A percentile compares a stretch with the other conserved stretches of the same genome.
Evolutionary conservation across 495 filamentous ascomycete genomes (phyloP).

Genomic region (Stereocaulon alpinum): DNA sequence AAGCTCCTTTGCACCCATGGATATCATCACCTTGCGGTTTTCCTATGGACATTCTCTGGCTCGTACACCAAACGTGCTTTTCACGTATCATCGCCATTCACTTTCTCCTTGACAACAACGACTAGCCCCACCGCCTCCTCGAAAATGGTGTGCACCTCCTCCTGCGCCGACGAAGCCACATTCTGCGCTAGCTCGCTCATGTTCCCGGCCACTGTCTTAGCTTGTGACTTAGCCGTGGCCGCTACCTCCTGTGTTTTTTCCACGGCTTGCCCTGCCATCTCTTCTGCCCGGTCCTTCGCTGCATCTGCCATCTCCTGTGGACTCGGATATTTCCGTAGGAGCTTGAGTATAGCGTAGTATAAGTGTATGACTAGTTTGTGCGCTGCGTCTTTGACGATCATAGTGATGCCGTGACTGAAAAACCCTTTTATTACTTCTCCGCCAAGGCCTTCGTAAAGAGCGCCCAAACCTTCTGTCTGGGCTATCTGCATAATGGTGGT

Average conservation of each 20-base stretch:
- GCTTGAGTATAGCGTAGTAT: constrained; percentile 42
- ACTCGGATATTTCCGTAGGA: constrained; percentile 33
- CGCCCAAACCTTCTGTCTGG: constrained; percentile 52
- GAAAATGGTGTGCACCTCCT: neutral
- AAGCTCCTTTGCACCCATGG: too few species aligned
- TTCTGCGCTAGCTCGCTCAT: neutral
- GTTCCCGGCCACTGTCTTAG: neutral
- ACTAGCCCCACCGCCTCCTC: neutral
- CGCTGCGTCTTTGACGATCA: constrained; percentile 76
- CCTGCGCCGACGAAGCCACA: too few species aligned
- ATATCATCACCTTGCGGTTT: too few species aligned
- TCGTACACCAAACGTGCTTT: neutral
- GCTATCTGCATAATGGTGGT: constrained; percentile 52
- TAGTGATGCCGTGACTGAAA: constrained; percentile 79
- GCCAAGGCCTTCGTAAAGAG: constrained; percentile 65
- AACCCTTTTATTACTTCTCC: constrained; percentile 78
- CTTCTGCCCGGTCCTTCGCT: constrained; percentile 31
- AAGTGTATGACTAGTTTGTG: constrained; percentile 61
- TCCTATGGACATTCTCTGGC: too few species aligned
- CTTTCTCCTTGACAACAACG: neutral
- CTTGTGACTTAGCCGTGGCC: neutral
- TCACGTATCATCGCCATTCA: neutral
- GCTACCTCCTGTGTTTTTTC: neutral
- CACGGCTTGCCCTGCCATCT: neutral
- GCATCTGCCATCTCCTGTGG: constrained; percentile 31